Conservation (phyloP, 164 flowering plant species). For the Echeveria elegans region DNA sequence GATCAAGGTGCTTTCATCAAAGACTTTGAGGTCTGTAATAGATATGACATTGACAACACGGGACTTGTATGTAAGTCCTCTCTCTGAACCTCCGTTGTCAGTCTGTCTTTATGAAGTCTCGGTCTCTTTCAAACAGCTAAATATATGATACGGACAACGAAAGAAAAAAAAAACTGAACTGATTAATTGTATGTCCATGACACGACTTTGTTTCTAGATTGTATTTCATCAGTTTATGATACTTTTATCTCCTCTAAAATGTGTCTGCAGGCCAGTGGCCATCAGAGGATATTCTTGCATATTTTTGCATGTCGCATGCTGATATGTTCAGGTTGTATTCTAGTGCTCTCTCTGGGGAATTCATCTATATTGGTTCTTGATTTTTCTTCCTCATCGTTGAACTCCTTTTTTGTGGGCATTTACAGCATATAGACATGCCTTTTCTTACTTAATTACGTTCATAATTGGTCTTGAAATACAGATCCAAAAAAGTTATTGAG, state of each 20-base stretch:
- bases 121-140: neutral
- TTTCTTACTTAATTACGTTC: neutral
- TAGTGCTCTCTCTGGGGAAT: neutral
- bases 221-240: neutral
- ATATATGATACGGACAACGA: neutral
- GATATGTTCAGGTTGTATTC: constrained; percentile 59
- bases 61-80: constrained; percentile 86
- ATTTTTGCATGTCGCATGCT: constrained; percentile 61
- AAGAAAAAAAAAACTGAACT: neutral
- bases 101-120: neutral
- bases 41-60: constrained; percentile 70
- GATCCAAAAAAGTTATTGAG: constrained; percentile 76
- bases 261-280: constrained; percentile 77
- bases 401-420: neutral
- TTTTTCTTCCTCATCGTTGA: neutral
- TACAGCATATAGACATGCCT: neutral
- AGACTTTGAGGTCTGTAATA: constrained; percentile 66
- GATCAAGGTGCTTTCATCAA: constrained; percentile 36
- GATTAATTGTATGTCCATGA: neutral
- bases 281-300: constrained; percentile 85
- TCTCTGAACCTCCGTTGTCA: neutral
- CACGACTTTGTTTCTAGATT: neutral
- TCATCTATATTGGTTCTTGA: neutral
- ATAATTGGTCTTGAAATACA: constrained; percentile 12
- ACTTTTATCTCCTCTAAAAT: neutral